phyloP scores from a whole-genome alignment of 2,329 filamentous ascomycete genomes.

The Aureobasidium sp. region DNA sequence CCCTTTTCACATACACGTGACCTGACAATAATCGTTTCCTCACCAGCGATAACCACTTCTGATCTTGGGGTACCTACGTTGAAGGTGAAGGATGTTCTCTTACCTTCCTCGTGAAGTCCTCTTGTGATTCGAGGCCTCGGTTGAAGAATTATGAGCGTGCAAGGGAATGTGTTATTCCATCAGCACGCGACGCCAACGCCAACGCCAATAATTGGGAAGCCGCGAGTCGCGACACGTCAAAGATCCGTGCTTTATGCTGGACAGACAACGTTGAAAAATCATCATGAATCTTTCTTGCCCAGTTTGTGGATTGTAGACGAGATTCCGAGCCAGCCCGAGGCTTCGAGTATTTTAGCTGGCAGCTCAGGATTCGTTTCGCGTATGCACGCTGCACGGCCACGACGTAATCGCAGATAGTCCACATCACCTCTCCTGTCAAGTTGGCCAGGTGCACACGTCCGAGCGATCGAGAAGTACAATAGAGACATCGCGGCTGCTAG shows the following conservation, averaged over 20 bases:
- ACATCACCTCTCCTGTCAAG: background rate
- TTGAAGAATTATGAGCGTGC: background rate
- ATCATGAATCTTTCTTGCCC: background rate
- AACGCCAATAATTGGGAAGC: slow-evolving; percentile 1
- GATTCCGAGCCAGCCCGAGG: background rate
- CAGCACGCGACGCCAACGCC: background rate
- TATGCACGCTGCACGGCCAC: background rate
- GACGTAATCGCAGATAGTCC: background rate
- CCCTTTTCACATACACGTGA: slow-evolving; percentile 13
- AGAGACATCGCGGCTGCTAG: background rate
- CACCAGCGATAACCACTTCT: background rate
- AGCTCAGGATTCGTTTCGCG: background rate
- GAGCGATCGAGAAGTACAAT: background rate
- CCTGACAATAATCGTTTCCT: background rate
- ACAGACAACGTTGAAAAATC: background rate
- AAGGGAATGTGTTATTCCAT: background rate
- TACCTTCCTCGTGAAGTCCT: background rate
- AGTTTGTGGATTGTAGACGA: background rate
- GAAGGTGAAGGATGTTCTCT: background rate
- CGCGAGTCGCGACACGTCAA: slow-evolving; percentile 7
- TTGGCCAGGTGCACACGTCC: background rate
- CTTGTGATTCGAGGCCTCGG: background rate
- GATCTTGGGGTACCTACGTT: background rate
- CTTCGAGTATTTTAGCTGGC: background rate
- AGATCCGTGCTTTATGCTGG: slow-evolving; percentile 6